Conservation (phyloP, 768 basidiomycete genomes). For the Multifurca ochricompacta region DNA sequence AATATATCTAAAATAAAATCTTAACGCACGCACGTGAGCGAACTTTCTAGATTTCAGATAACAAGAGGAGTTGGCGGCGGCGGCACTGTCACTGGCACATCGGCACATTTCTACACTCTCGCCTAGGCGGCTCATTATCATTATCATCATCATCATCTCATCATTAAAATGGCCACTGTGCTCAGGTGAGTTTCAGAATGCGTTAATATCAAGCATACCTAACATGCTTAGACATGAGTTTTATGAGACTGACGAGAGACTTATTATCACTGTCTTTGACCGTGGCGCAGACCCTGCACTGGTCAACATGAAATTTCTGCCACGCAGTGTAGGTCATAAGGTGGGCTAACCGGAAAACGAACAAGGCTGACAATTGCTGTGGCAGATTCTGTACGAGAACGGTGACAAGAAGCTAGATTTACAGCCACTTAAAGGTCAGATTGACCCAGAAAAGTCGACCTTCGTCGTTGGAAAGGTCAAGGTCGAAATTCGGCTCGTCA, state of each 20-base stretch:
- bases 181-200: conserved; percentile 8
- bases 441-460: conserved; percentile 53
- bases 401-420: conserved; percentile 66
- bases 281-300: conserved; percentile 59
- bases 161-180: background rate
- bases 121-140: too few relatives aligned
- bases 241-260: conserved; percentile 74
- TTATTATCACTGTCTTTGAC: conserved; percentile 74
- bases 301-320: conserved; percentile 55
- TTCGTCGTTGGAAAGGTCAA: conserved; percentile 79
- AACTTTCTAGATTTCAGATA: conserved; percentile 17
- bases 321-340: conserved; percentile 44
- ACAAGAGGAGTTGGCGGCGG: too few relatives aligned
- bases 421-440: conserved; percentile 76
- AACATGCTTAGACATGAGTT: conserved; percentile 50
- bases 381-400: conserved; percentile 52
- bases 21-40: conserved; percentile 10
- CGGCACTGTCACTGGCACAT: too few relatives aligned
- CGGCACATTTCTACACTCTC: too few relatives aligned
- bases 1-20: too few relatives aligned
- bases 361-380: background rate
- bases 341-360: background rate
- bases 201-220: background rate
- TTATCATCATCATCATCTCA: too few relatives aligned
- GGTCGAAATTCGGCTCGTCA: conserved; percentile 74